Evolutionary conservation across 2,329 filamentous ascomycete genomes (phyloP).

Genomic region (Aspergillus flavus): DNA sequence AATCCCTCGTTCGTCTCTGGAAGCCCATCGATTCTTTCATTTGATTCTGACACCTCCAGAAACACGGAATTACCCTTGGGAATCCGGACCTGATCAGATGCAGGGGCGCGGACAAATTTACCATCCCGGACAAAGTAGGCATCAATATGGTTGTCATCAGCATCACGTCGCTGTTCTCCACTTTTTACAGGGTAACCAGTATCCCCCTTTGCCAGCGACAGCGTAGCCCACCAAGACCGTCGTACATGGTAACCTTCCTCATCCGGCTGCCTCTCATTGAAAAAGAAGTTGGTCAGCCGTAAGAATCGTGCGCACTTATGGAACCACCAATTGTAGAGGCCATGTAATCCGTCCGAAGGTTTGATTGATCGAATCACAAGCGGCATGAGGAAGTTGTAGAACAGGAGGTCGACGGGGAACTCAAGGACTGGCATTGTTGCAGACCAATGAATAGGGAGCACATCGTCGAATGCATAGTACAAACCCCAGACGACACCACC

Average conservation of each 20-base stretch:
- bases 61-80: slow-evolving; percentile 84
- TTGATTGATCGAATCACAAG: slow-evolving; percentile 81
- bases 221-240: slow-evolving; percentile 57
- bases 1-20: slow-evolving; percentile 57
- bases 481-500: slow-evolving; percentile 97
- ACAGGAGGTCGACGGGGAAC: slow-evolving; percentile 89
- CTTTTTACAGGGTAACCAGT: slow-evolving; percentile 38
- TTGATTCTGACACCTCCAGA: slow-evolving; percentile 69
- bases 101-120: slow-evolving; percentile 85
- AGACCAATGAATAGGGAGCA: slow-evolving; percentile 91
- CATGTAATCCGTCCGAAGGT: slow-evolving; percentile 79
- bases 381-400: slow-evolving; percentile 97
- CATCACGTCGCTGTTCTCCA: slow-evolving; percentile 30
- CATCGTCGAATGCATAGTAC: slow-evolving; percentile 64
- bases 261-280: slow-evolving; percentile 76
- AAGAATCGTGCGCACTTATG: slow-evolving; percentile 77
- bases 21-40: slow-evolving; percentile 65
- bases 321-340: slow-evolving; percentile 97
- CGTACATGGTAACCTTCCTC: slow-evolving; percentile 74
- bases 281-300: slow-evolving; percentile 88
- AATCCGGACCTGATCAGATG: slow-evolving; percentile 92
- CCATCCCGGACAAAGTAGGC: slow-evolving; percentile 69
- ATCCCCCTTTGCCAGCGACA: slow-evolving; percentile 43
- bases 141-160: slow-evolving; percentile 44
- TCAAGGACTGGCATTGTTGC: slow-evolving; percentile 90